phyloP scores from a whole-genome alignment of 768 basidiomycete species.

The Dioszegia crocea region DNA sequence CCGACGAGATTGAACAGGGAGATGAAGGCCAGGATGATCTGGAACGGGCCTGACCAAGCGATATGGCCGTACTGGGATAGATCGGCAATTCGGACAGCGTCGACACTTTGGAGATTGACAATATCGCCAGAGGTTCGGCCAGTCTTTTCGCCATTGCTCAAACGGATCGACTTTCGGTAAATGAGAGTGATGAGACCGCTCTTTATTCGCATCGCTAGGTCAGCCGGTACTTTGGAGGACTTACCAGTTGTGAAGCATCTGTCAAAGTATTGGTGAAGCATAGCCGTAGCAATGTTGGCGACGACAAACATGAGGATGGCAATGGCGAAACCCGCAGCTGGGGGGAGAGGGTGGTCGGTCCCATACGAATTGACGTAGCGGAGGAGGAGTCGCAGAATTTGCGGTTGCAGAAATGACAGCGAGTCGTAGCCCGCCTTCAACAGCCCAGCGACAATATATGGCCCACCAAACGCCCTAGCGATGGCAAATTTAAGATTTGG shows the following conservation, averaged over 20 bases:
- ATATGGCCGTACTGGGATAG: conserved; percentile 62
- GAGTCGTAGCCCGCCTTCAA: conserved; percentile 77
- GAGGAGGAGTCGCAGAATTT: conserved; percentile 73
- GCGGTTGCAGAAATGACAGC: conserved; percentile 79
- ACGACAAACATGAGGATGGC: conserved; percentile 74
- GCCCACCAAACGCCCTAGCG: conserved; percentile 70
- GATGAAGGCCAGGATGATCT: conserved; percentile 83
- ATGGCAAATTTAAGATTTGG: conserved; percentile 69
- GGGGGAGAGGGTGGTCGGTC: conserved; percentile 49
- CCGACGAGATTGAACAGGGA: conserved; percentile 85
- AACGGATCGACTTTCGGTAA: conserved; percentile 77
- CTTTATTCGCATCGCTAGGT: conserved; percentile 71
- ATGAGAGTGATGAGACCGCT: conserved; percentile 80
- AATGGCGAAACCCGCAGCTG: conserved; percentile 69
- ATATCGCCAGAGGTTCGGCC: conserved; percentile 80
- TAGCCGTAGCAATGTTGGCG: conserved; percentile 70
- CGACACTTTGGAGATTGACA: conserved; percentile 86
- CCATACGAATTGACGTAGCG: conserved; percentile 72
- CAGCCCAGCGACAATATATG: conserved; percentile 56
- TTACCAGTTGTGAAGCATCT: conserved; percentile 54
- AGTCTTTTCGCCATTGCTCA: conserved; percentile 78
- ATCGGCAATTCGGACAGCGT: conserved; percentile 47
- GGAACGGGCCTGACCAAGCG: conserved; percentile 72
- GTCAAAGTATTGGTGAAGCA: conserved; percentile 89
- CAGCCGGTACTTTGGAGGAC: conserved; percentile 29